Conservation (phyloP, 2,329 filamentous ascomycete species). For the Lecanicillium sp. region DNA sequence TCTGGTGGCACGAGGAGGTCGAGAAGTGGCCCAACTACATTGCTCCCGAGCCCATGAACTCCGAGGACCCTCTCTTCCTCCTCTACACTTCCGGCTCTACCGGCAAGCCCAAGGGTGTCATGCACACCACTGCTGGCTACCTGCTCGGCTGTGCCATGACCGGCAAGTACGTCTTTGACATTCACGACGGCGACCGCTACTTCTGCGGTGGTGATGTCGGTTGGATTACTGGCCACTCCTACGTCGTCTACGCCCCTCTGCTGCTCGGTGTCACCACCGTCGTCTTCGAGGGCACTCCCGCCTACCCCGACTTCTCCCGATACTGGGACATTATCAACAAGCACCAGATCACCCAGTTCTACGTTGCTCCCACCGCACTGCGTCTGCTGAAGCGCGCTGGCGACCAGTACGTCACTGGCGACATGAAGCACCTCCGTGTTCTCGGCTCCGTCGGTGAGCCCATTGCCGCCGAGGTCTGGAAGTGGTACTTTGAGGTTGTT, state of each 20-base stretch:
- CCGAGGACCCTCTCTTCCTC: constrained; percentile 94
- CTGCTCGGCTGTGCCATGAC: constrained; percentile 89
- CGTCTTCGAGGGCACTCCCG: constrained; percentile 95
- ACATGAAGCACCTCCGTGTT: constrained; percentile 85
- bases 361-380: constrained; percentile 92
- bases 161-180: constrained; percentile 98
- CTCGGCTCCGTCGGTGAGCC: constrained; percentile 95
- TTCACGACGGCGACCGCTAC: constrained; percentile 87
- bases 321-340: constrained; percentile 99
- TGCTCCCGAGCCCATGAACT: constrained; percentile 79
- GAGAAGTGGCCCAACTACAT: constrained; percentile 95
- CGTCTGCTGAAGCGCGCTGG: constrained; percentile 92
- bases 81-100: constrained; percentile 98
- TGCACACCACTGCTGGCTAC: constrained; percentile 96
- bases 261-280: constrained; percentile 90
- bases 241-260: constrained; percentile 93
- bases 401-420: constrained; percentile 80
- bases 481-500: constrained; percentile 96
- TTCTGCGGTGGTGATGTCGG: constrained; percentile 98
- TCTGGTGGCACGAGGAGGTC: constrained; percentile 98
- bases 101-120: constrained; percentile 96
- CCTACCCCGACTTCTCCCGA: constrained; percentile 94
- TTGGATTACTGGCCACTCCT: constrained; percentile 98
- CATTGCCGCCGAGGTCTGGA: constrained; percentile 97
- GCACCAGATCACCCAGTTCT: constrained; percentile 95